Evolutionary conservation across 2,329 filamentous ascomycete genomes (phyloP).

Genomic region (Colletotrichum cuscutae): DNA sequence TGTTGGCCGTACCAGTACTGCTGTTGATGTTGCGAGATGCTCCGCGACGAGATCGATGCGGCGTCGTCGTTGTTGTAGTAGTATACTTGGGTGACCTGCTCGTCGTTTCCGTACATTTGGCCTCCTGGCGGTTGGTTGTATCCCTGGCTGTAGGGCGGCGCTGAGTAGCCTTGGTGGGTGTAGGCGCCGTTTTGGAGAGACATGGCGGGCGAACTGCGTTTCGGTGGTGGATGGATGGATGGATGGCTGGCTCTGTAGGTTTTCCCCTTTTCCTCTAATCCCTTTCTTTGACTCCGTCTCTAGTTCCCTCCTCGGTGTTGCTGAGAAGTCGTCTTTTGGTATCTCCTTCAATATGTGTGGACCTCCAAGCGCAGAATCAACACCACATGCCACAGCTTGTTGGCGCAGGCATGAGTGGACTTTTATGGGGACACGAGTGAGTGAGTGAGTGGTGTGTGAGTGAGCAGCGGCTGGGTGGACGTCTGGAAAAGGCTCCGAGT

Average conservation of each 20-base stretch:
- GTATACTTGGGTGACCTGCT: constrained; percentile 12
- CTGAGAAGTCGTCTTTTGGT: not conserved
- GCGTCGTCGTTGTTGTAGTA: constrained; percentile 9
- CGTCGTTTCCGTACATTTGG: constrained; percentile 19
- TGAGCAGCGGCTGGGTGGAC: not conserved
- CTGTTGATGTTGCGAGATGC: not conserved
- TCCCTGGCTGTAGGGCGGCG: constrained; percentile 32
- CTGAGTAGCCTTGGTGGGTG: constrained; percentile 26
- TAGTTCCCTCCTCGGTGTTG: not conserved
- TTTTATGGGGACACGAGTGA: not conserved
- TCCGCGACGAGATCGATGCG: constrained; percentile 8
- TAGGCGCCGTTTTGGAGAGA: constrained; percentile 28
- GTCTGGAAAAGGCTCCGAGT: not conserved
- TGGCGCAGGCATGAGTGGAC: not conserved
- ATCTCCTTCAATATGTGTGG: not conserved
- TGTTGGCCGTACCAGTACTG: constrained; percentile 24
- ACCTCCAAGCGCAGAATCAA: not conserved
- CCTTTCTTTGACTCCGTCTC: not conserved
- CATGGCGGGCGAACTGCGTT: not conserved
- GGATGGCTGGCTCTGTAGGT: not conserved
- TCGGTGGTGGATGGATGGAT: not conserved
- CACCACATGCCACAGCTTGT: not conserved
- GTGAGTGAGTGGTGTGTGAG: not conserved
- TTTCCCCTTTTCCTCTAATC: not conserved
- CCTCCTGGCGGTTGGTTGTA: constrained; percentile 27